Evolutionary conservation across 2,329 filamentous ascomycete genomes (phyloP).

Genomic region (Cercospora zeina): DNA sequence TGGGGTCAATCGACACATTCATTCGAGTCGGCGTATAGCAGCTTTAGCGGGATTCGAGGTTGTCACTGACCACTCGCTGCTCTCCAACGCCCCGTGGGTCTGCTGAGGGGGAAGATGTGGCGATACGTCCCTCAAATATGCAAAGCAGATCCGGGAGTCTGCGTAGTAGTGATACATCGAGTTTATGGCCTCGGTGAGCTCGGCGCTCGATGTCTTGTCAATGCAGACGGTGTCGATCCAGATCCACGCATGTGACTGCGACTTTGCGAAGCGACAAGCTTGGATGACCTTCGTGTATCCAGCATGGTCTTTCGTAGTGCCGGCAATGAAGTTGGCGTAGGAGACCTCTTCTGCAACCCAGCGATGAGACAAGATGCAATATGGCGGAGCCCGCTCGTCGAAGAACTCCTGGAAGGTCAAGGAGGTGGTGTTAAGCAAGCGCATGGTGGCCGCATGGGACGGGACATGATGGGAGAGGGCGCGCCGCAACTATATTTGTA

Average conservation of each 20-base stretch:
- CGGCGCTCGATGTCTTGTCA: constrained; percentile 44
- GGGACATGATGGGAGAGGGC: not conserved
- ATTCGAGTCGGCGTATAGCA: not conserved
- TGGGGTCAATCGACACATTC: not conserved
- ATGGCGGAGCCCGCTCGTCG: constrained; percentile 23
- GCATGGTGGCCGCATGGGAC: constrained; percentile 21
- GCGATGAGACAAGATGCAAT: constrained; percentile 35
- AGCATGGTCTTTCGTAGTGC: not conserved
- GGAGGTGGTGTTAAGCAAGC: constrained; percentile 28
- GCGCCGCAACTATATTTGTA: not conserved
- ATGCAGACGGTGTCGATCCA: constrained; percentile 26
- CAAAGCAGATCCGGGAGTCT: constrained; percentile 13
- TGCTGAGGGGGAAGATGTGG: not conserved
- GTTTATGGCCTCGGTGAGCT: constrained; percentile 45
- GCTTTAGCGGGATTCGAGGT: not conserved
- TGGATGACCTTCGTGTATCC: constrained; percentile 21
- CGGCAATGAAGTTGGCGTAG: constrained; percentile 24
- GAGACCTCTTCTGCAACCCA: constrained; percentile 30
- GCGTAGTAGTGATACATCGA: constrained; percentile 33
- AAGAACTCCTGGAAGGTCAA: constrained; percentile 30
- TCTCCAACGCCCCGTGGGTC: not conserved
- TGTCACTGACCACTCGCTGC: constrained; percentile 14
- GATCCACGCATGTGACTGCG: constrained; percentile 23
- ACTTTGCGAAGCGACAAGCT: constrained; percentile 22
- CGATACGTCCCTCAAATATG: constrained; percentile 15